Conservation (phyloP, 2,329 filamentous ascomycete genomes). For the Sporothrix dimorphospora region DNA sequence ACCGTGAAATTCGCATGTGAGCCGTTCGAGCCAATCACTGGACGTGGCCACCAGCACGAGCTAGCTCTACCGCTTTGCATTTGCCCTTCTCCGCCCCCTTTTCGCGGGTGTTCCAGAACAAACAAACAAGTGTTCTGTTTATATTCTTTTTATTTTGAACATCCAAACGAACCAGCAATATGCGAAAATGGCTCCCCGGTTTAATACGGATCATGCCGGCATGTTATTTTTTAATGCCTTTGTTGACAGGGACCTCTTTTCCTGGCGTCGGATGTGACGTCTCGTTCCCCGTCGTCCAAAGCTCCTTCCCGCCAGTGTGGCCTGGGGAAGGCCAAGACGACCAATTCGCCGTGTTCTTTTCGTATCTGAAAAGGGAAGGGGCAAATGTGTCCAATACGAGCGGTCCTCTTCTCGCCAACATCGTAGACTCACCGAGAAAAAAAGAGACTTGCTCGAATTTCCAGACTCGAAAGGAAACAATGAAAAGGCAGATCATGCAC, state of each 20-base stretch:
- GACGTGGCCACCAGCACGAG: constrained; percentile 9
- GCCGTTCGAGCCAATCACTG: constrained; percentile 13
- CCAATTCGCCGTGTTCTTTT: constrained; percentile 3
- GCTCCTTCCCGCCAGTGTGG: not conserved
- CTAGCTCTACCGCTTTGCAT: constrained; percentile 1
- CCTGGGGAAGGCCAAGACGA: not conserved
- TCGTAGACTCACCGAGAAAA: not conserved
- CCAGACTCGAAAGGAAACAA: not conserved
- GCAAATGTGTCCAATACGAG: constrained; percentile 19
- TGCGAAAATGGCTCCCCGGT: not conserved
- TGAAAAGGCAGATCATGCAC: not conserved
- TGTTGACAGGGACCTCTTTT: not conserved
- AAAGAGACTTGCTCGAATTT: not conserved
- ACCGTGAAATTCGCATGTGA: not conserved
- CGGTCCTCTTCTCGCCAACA: not conserved
- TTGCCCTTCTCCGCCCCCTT: not conserved
- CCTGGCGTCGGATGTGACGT: constrained; percentile 8
- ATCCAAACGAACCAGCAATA: not conserved
- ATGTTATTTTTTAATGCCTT: not conserved
- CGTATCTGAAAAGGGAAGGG: constrained; percentile 15
- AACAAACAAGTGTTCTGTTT: not conserved
- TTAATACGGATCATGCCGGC: constrained; percentile 1
- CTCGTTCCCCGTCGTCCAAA: not conserved
- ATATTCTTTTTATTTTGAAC: not conserved
- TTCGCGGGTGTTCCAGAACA: constrained; percentile 1